These are phyloP conservation scores for Paracamarosporium sp. DNA, from an alignment of 2,329 filamentous ascomycete species.

Conservation along the genomic window DNA sequence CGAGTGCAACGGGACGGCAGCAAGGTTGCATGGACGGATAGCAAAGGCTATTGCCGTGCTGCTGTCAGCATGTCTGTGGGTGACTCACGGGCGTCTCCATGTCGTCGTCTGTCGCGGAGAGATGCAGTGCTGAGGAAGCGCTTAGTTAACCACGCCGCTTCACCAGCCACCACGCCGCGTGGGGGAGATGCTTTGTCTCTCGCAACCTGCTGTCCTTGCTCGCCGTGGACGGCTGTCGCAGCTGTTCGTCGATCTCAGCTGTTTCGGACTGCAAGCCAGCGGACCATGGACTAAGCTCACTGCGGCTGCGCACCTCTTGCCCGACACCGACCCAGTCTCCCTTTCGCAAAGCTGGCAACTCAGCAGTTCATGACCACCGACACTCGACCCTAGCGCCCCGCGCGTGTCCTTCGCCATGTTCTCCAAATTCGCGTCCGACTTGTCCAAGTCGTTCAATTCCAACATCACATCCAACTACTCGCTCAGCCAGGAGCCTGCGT, in stretches of 20 bases:
- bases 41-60: slow-evolving; percentile 31
- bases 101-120: background rate
- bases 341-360: slow-evolving; percentile 15
- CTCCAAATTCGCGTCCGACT: slow-evolving; percentile 64
- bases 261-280: background rate
- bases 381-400: slow-evolving; percentile 24
- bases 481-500: slow-evolving; percentile 76
- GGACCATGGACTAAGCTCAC: slow-evolving; percentile 2
- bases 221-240: background rate
- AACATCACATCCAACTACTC: slow-evolving; percentile 95
- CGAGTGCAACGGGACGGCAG: slow-evolving; percentile 12
- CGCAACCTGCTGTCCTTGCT: background rate
- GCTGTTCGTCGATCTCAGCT: background rate
- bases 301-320: slow-evolving; percentile 19
- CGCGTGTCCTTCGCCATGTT: slow-evolving; percentile 71
- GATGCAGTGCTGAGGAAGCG: background rate
- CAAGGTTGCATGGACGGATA: slow-evolving; percentile 25
- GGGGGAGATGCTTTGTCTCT: slow-evolving; percentile 18
- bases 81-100: background rate
- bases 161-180: slow-evolving; percentile 24
- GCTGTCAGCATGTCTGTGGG: background rate
- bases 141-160: slow-evolving; percentile 23
- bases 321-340: slow-evolving; percentile 19
- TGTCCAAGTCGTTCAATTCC: slow-evolving; percentile 90
- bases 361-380: slow-evolving; percentile 38